Evolutionary conservation across 1,284 basidiomycete species (phyloP), one percentile per base, ranked within the genome.

Genomic region (Apiotrichum sp.): DNA sequence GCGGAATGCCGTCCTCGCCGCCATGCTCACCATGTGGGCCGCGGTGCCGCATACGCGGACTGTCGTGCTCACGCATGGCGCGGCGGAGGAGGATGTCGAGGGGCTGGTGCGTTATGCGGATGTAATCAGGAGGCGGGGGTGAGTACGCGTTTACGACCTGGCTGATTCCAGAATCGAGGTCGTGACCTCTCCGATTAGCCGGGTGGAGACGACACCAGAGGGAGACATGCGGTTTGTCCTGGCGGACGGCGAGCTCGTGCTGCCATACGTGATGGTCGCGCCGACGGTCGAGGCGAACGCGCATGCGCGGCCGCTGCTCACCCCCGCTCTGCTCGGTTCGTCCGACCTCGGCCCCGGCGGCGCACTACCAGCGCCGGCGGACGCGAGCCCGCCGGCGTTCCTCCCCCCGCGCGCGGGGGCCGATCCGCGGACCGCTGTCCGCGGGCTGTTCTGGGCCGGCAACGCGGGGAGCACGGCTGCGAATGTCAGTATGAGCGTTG

Each of bases 361-460:
- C 14, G 47, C 57, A 3, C 57, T 63, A 6, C 53, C 61, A 6
- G 42, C 51, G 7, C 40, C 50, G 9, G n/a, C 40, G 8, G 38
- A 36, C n/a, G 44, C 38, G 22, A 40, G 42, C 10, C 44, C 36
- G n/a, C 40, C 40, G 4, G 40, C 52, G 2, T 43, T 43, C 31
- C 22, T 64, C 32, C 58, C 57, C 4, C 59, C 59, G 14, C 48
- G 65, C 14, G 65, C 65, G 59, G 67, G 67, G n/a, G 65, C 66
- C 49, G 63, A 65, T 44, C 65, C 67, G 9, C 58, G 57, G 4
- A 69, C 67, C 3, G 14, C 51, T 3, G 52, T 64, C 3, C 51
- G 48, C 2, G 67, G 67, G 2, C 35, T 69, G 49, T 67, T 66
- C 55, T 69, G 67, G 66, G 66, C 67, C 6, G 67, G 67, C 2